Evolutionary conservation across 345 rosid species (phyloP).

Genomic region (Salix udensis): DNA sequence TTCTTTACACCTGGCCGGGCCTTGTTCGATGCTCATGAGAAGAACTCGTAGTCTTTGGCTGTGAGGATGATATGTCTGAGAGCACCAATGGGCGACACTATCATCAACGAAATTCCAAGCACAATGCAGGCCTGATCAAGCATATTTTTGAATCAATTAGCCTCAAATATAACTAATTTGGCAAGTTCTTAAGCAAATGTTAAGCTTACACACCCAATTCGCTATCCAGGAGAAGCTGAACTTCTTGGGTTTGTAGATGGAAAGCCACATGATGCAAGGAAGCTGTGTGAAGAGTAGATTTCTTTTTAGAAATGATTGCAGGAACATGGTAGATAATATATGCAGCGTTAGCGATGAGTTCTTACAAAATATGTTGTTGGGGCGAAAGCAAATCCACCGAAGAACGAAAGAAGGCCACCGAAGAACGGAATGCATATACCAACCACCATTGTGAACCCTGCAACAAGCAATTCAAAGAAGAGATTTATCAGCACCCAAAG

Average conservation of each 20-base stretch:
- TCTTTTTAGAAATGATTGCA: neutral
- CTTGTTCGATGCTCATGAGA: slow-evolving; percentile 33
- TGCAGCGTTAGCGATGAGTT: neutral
- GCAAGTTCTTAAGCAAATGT: neutral
- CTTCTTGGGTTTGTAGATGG: slow-evolving; percentile 58
- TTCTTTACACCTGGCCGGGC: neutral
- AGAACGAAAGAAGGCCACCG: slow-evolving; percentile 71
- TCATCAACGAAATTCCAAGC: slow-evolving; percentile 43
- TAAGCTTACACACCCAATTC: slow-evolving; percentile 57
- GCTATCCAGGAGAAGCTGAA: slow-evolving; percentile 54
- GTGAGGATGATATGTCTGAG: slow-evolving; percentile 51
- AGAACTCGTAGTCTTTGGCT: slow-evolving; percentile 48
- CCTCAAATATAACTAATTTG: neutral
- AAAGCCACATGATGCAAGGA: slow-evolving; percentile 77
- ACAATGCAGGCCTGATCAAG: slow-evolving; percentile 57
- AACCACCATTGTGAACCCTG: slow-evolving; percentile 69
- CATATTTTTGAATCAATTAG: neutral
- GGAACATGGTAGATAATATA: neutral
- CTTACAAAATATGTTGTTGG: slow-evolving; percentile 75
- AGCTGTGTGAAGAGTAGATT: slow-evolving; percentile 34
- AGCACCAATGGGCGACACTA: slow-evolving; percentile 69
- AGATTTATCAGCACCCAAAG: neutral
- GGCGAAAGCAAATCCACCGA: slow-evolving; percentile 88
- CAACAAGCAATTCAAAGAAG: neutral
- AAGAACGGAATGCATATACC: slow-evolving; percentile 72